Conservation (phyloP, 2,329 filamentous ascomycete species). For the Aspergillus sp. region DNA sequence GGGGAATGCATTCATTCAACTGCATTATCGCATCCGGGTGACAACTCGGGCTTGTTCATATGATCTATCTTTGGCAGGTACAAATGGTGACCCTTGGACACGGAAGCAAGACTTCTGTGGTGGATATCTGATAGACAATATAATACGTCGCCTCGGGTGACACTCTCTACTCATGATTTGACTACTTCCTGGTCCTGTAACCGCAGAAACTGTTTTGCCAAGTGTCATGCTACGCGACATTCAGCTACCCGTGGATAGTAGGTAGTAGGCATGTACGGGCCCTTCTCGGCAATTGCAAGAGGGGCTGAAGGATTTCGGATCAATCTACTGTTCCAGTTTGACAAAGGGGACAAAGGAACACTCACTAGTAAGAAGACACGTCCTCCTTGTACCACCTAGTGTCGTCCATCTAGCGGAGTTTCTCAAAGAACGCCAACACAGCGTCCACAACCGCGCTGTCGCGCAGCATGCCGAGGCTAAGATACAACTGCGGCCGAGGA, state of each 20-base stretch:
- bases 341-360: background rate
- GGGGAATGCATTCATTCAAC: background rate
- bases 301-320: background rate
- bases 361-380: background rate
- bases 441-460: background rate
- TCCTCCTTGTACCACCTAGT: background rate
- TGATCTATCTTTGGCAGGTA: background rate
- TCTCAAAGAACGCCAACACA: background rate
- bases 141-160: background rate
- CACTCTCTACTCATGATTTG: background rate
- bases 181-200: background rate
- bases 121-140: conserved; percentile 1
- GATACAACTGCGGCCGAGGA: background rate
- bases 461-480: background rate
- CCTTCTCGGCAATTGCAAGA: background rate
- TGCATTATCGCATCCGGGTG: background rate
- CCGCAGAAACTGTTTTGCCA: background rate
- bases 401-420: background rate
- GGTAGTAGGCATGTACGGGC: background rate
- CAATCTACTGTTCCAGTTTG: background rate
- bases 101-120: background rate
- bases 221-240: no score
- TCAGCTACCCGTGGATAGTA: background rate
- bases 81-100: background rate
- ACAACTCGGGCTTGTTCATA: background rate